Evolutionary conservation across 805 yeast species (phyloP).

Genomic region (Kregervanrija fluxuum): DNA sequence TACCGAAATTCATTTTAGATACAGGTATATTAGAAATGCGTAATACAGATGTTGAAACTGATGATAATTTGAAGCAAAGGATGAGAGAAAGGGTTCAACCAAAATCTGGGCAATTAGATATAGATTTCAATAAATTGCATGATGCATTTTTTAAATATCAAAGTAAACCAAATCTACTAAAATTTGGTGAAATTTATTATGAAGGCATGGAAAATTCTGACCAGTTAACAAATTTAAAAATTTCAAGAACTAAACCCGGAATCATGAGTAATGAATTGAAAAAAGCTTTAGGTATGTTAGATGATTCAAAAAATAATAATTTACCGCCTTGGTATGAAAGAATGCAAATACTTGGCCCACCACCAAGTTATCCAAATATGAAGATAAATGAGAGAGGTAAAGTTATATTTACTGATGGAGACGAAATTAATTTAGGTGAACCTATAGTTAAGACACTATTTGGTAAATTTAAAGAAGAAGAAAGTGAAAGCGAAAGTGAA

Average conservation of each 20-base stretch:
- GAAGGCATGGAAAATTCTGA: conserved; percentile 51
- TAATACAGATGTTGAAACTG: conserved; percentile 36
- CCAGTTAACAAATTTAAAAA: conserved; percentile 30
- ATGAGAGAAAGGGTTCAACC: conserved; percentile 86
- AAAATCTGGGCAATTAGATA: conserved; percentile 75
- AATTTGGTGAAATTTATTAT: conserved; percentile 70
- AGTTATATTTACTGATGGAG: conserved; percentile 26
- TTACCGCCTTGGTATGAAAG: conserved; percentile 77
- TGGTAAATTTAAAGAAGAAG: conserved; percentile 28
- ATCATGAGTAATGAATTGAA: conserved; percentile 52
- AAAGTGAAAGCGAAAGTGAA: conserved; percentile 27
- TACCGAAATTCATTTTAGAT: conserved; percentile 70
- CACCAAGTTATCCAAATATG: conserved; percentile 72
- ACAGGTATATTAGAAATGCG: conserved; percentile 90
- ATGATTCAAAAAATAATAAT: conserved; percentile 18
- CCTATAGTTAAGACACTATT: conserved; percentile 18
- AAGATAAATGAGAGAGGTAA: conserved; percentile 33
- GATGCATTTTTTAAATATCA: conserved; percentile 85
- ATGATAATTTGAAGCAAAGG: conserved; percentile 59
- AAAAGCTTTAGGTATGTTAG: conserved; percentile 60
- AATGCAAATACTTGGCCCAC: conserved; percentile 68
- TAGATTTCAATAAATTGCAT: conserved; percentile 74
- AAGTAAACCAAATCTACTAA: conserved; percentile 58
- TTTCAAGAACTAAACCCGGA: conserved; percentile 49
- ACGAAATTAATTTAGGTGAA: conserved; percentile 3